Evolutionary conservation across 73 alveolate genomes (phyloP).

Genomic region (Paraurostyla sp.): DNA sequence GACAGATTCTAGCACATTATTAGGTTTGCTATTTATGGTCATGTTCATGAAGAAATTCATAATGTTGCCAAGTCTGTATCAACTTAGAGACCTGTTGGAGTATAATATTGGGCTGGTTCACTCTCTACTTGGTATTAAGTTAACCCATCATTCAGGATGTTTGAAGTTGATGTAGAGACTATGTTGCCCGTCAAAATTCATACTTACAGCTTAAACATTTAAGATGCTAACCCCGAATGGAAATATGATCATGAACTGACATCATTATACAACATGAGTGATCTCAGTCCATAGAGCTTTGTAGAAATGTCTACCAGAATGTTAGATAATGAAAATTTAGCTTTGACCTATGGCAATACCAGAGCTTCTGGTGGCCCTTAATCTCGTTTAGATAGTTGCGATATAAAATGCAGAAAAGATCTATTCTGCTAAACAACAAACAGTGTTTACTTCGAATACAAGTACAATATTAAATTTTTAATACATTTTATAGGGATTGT

Average conservation of each 20-base stretch:
- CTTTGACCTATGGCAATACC: background rate
- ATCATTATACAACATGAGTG: constrained; percentile 23
- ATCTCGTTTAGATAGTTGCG: background rate
- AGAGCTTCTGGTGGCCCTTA: background rate
- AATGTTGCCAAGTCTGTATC: constrained; percentile 29
- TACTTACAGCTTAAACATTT: constrained; percentile 49
- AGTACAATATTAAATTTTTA: too few species aligned
- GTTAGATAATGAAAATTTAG: background rate
- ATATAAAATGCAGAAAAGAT: background rate
- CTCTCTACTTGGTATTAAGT: constrained; percentile 33
- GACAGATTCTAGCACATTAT: constrained; percentile 74
- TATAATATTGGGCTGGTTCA: constrained; percentile 61
- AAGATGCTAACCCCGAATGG: constrained; percentile 51
- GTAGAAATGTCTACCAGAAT: background rate
- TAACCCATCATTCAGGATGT: constrained; percentile 69
- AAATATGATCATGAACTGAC: constrained; percentile 35
- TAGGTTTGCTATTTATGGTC: constrained; percentile 64
- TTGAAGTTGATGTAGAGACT: constrained; percentile 55
- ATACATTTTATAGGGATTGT: background rate
- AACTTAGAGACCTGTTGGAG: constrained; percentile 56
- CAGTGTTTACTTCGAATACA: constrained; percentile 13
- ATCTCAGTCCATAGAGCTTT: constrained; percentile 50
- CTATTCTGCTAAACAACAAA: background rate
- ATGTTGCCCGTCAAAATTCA: constrained; percentile 56
- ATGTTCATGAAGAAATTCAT: constrained; percentile 61